Conservation (phyloP, 1,284 basidiomycete genomes). For the Schizophyllum commune region DNA sequence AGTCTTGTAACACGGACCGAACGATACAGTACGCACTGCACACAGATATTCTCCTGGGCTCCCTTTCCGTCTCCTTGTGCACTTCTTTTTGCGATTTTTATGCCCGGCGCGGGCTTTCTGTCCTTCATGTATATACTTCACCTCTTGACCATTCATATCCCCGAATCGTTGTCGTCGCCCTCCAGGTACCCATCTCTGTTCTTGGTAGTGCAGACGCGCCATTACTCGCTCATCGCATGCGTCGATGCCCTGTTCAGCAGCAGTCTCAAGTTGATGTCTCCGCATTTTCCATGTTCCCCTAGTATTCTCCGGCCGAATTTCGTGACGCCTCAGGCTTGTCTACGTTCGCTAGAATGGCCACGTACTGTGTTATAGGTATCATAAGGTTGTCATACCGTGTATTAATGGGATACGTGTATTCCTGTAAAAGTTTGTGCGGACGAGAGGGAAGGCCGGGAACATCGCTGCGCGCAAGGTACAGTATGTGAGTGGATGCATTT, state of each 20-base stretch:
- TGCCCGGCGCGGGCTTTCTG: not conserved
- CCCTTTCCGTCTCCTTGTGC: not conserved
- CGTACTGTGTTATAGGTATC: not conserved
- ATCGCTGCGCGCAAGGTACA: no score
- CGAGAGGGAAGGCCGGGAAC: no score
- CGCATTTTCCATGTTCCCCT: not conserved
- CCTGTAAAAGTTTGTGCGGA: not conserved
- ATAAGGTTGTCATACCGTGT: not conserved
- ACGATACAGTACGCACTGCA: not conserved
- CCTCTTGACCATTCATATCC: not conserved
- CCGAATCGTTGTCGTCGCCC: not conserved
- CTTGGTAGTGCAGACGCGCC: not conserved
- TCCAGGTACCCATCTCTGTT: no score
- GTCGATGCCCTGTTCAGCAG: not conserved
- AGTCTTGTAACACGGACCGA: not conserved
- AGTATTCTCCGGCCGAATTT: not conserved
- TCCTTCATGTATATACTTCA: not conserved
- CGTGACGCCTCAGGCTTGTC: not conserved
- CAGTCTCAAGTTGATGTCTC: not conserved
- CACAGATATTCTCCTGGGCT: not conserved
- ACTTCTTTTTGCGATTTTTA: not conserved
- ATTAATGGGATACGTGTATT: not conserved
- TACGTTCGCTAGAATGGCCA: not conserved
- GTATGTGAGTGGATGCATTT: no score
- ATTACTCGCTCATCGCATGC: not conserved